Evolutionary conservation across 306 rosid species (phyloP), one percentile per base, ranked within the genome.

Genomic region (Inga oerstediana): DNA sequence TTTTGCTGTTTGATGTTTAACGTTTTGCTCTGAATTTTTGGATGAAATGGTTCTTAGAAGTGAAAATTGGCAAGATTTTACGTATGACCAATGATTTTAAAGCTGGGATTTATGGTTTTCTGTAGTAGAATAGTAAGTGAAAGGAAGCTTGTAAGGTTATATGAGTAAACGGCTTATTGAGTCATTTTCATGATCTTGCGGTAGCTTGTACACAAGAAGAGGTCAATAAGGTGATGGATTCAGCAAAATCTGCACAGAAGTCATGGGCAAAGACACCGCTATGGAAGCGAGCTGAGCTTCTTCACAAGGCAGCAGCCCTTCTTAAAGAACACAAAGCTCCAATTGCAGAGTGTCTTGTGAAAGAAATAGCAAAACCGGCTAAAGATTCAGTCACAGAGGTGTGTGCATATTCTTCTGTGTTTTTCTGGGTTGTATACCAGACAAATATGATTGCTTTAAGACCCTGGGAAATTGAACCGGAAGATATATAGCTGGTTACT

Each of bases 191-290:
- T 85, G 67, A 72, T 82, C 0, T 67, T 61, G 16, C 32, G 69
- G 85, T 87, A 97, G 99, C 97, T 66, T 97, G 99, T 77, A 88
- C 94, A 81, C 97, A 92, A 86, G 98, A 90, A 85, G 99, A 94
- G 90, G 99, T 97, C 64, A 97, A 97, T 77, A 91, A 89, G 88
- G 97, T 89, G 9, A 92, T 97, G 91, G 97, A 94, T 46, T 84
- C 82, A 8, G 93, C 98, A 78, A 94, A 94, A 85, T 72, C 90
- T 10, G 99, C 98, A 37, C 99, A 97, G 77, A 94, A 97, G 79
- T 76, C 83, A 74, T 97, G 98, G 99, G 98, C 99, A 3, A 97
- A 92, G 89, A 97, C 98, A n/a, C 99, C 99, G 35, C 92, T 97
- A 1, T 96, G 98, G 99, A 96, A 91, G 88, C 72, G 99, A 24